These are phyloP conservation scores for Cyberlindnera euphorbiiphila DNA, from an alignment of 805 yeast genomes.

Conservation along the genomic window DNA sequence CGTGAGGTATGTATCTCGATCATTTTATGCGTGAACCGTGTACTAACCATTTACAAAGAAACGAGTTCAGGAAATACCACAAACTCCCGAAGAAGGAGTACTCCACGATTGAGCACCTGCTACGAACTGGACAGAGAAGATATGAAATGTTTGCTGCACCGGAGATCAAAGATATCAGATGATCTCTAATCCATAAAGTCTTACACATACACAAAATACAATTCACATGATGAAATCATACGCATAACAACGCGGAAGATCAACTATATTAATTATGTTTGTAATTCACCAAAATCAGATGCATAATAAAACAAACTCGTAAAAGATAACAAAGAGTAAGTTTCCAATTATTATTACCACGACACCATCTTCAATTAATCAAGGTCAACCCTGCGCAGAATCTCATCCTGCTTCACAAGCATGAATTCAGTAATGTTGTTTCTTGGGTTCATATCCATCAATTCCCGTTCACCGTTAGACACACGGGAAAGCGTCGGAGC, in stretches of 20 bases:
- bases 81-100: slow-evolving; percentile 72
- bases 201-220: no score
- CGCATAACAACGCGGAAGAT: no score
- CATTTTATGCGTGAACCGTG: neutral
- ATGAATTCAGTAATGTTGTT: slow-evolving; percentile 76
- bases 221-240: no score
- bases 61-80: slow-evolving; percentile 60
- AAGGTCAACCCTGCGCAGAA: slow-evolving; percentile 31
- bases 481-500: slow-evolving; percentile 91
- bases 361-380: no score
- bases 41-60: slow-evolving; percentile 6
- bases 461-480: slow-evolving; percentile 72
- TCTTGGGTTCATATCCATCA: slow-evolving; percentile 77
- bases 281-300: no score
- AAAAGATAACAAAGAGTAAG: no score
- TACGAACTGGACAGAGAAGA: slow-evolving; percentile 70
- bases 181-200: no score
- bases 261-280: no score
- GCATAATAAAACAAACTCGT: no score
- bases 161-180: slow-evolving; percentile 60
- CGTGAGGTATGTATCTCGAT: slow-evolving; percentile 28
- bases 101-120: slow-evolving; percentile 77
- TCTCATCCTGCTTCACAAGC: slow-evolving; percentile 41
- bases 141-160: slow-evolving; percentile 70
- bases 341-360: no score